Conservation (phyloP, 169 alveolate genomes). For the Plasmodium vivax region DNA sequence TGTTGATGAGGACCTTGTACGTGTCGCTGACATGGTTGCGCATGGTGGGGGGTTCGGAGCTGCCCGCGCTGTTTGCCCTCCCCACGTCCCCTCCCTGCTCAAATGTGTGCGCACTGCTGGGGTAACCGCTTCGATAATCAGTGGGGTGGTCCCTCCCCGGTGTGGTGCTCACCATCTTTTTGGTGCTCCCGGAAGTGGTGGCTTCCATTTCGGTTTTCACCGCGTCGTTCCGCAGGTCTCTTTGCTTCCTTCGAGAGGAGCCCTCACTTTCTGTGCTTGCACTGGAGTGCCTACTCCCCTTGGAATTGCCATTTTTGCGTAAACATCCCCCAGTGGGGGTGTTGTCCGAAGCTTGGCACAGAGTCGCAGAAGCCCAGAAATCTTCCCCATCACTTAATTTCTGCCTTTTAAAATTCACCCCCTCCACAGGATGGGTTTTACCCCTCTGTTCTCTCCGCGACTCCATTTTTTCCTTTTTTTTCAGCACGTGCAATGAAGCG, state of each 20-base stretch:
- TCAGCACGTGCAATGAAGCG: neutral
- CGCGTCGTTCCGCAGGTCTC: neutral
- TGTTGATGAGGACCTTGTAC: slow-evolving; percentile 50
- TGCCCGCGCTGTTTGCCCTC: neutral
- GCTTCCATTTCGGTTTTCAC: neutral
- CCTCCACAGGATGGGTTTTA: neutral
- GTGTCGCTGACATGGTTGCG: slow-evolving; percentile 41
- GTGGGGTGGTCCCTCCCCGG: neutral
- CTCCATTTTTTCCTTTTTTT: neutral
- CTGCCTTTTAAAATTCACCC: slow-evolving; percentile 6
- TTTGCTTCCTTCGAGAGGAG: neutral
- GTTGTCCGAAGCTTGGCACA: neutral
- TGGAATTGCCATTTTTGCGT: neutral
- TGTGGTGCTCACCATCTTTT: neutral
- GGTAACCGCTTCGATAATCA: neutral
- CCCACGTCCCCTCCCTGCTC: neutral
- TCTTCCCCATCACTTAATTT: slow-evolving; percentile 22
- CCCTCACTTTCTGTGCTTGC: neutral
- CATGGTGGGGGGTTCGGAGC: neutral
- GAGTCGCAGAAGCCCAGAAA: neutral
- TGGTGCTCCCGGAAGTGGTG: neutral
- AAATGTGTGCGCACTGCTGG: neutral
- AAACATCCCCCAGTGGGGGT: neutral
- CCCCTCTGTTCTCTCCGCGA: neutral
- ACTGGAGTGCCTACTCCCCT: neutral